Conservation (phyloP, 2,329 filamentous ascomycete species). For the Talaromyces rugulosus region DNA sequence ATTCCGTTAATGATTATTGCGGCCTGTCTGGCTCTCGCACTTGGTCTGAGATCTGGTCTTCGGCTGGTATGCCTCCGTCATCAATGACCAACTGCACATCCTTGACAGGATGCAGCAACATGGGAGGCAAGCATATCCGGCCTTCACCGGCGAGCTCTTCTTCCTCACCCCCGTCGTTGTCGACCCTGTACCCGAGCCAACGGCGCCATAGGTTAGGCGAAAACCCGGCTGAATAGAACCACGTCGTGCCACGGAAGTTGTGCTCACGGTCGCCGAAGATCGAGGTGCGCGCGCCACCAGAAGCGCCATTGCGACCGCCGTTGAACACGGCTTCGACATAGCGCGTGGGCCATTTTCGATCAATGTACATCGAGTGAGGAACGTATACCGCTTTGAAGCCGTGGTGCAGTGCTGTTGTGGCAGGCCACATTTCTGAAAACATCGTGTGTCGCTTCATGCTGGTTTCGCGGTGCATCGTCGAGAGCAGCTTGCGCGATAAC, state of each 20-base stretch:
- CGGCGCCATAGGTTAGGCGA: constrained; percentile 74
- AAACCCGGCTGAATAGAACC: constrained; percentile 88
- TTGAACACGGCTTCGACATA: constrained; percentile 80
- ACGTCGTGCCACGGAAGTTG: constrained; percentile 80
- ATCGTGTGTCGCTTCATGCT: constrained; percentile 80
- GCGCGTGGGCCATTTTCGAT: constrained; percentile 76
- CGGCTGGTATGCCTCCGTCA: constrained; percentile 20
- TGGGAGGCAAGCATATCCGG: constrained; percentile 84
- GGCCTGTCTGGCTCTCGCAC: neutral
- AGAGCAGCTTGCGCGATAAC: constrained; percentile 73
- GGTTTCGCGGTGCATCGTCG: constrained; percentile 88
- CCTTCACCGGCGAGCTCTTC: constrained; percentile 71
- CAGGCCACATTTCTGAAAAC: constrained; percentile 96
- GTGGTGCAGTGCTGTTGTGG: constrained; percentile 81
- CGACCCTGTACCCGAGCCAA: constrained; percentile 79
- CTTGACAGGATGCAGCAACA: constrained; percentile 88
- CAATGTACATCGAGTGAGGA: constrained; percentile 83
- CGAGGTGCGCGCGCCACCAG: constrained; percentile 67
- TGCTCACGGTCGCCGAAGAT: constrained; percentile 83
- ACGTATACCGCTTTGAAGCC: constrained; percentile 89
- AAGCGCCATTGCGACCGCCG: constrained; percentile 67
- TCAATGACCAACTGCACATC: constrained; percentile 56
- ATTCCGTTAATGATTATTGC: neutral
- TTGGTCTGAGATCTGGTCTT: neutral
- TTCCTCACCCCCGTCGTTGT: constrained; percentile 73